Base-by-base conservation (phyloP, 179 eudicot genomes). In the Beta macrorhiza region DNA sequence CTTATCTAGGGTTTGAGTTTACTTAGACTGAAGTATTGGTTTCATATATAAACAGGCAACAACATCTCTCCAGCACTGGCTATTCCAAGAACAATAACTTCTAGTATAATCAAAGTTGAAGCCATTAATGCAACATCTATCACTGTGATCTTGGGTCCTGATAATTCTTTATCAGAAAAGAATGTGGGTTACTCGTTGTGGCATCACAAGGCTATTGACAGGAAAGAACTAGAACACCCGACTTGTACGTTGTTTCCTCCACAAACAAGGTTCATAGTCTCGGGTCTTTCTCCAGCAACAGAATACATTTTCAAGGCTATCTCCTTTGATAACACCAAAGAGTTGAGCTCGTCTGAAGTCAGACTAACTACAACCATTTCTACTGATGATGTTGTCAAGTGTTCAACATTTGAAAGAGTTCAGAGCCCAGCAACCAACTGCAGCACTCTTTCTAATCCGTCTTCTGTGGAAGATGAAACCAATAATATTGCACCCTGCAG, bases 381-480 rank as follows among this genome's bases (percentile, higher is more conserved):
- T 22, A 76, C 58, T n/a, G 78, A 81, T 83, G 77, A 74, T 32
- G 51, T 7, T 64, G 44, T 83, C 63, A 81, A 80, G 52, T 75
- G 77, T 73, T 14, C 74, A 16, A 80, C 74, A 70, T 61, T 88
- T 5, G 90, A 82, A 77, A 83, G 87, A 67, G 86, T 89, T 75
- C 90, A 88, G 20, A 91, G 95, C 79, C 91, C 91, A 37, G 59
- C 82, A 25, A 90, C 90, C 12, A 92, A 92, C 78, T 89, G 88
- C 68, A 92, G 94, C 86, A 89, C 84, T 81, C 92, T 92, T 72
- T 90, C 97, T 37, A 90, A 90, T 85, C 97, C 97, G 16, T 89
- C 94, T 56, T 91, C 93, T 0, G 88, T 87, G 8, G 94, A 90
- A 82, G 97, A 92, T 74, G 97, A 92, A 87, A 85, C 90, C 29